These are phyloP conservation scores for Teratosphaeriaceae sp. DNA, from an alignment of 2,329 filamentous ascomycete genomes.

Conservation along the genomic window DNA sequence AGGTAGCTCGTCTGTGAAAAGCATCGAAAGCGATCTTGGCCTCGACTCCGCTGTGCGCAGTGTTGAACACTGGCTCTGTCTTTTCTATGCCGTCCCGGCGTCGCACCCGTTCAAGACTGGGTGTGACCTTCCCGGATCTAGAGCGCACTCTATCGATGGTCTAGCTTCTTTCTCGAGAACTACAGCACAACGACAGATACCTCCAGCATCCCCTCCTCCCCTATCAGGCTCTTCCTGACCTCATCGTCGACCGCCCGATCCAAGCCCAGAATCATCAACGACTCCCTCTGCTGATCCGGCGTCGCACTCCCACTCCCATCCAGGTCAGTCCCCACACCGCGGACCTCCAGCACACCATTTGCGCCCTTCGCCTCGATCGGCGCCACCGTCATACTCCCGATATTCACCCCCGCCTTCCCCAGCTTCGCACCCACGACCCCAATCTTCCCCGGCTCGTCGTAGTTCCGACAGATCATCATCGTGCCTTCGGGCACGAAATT, in stretches of 20 bases:
- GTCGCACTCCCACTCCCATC: slow-evolving; percentile 14
- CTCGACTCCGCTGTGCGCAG: no score
- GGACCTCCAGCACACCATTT: slow-evolving; percentile 8
- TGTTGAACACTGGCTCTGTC: no score
- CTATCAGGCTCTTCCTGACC: slow-evolving; percentile 44
- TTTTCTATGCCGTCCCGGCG: no score
- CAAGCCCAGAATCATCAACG: slow-evolving; percentile 75
- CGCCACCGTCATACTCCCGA: slow-evolving; percentile 71
- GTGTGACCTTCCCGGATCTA: no score
- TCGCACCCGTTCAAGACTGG: no score
- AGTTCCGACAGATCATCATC: slow-evolving; percentile 72
- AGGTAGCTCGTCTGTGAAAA: no score
- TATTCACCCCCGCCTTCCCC: slow-evolving; percentile 66
- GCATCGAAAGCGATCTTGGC: no score
- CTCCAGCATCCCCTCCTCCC: slow-evolving; percentile 46
- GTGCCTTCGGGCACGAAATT: slow-evolving; percentile 68
- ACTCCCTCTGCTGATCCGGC: slow-evolving; percentile 49
- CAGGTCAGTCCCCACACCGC: slow-evolving; percentile 1
- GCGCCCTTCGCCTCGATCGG: slow-evolving; percentile 42
- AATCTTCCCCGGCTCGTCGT: slow-evolving; percentile 76
- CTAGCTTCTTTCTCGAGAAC: neutral
- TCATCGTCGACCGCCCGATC: slow-evolving; percentile 57
- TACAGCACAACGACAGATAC: slow-evolving; percentile 46
- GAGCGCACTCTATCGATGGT: neutral
- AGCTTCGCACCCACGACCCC: slow-evolving; percentile 67